Percentiles rank a stretch among this genome's conserved stretches.
Conservation (phyloP, 1,284 basidiomycete species). For the Porogramme epimiltina region DNA sequence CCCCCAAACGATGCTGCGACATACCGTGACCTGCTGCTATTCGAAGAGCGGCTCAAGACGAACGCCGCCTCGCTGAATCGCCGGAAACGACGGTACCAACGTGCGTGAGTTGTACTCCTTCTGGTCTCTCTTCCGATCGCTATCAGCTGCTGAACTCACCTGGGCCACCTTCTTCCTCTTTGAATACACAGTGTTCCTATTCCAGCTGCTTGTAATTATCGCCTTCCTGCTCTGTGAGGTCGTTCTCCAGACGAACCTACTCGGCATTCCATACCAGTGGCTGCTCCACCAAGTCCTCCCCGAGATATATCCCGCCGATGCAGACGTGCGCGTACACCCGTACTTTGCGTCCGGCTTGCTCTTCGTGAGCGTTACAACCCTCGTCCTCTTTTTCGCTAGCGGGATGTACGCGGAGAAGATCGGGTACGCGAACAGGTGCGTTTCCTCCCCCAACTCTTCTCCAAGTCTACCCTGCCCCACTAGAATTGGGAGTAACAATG, state of each 20-base stretch:
- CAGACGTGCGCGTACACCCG: slow-evolving; percentile 54
- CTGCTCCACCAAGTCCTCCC: slow-evolving; percentile 52
- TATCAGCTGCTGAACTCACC: slow-evolving; percentile 6
- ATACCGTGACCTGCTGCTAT: slow-evolving; percentile 88
- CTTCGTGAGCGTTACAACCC: slow-evolving; percentile 86
- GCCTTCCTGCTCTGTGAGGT: slow-evolving; percentile 75
- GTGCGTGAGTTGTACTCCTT: slow-evolving; percentile 49
- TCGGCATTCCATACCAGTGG: slow-evolving; percentile 64
- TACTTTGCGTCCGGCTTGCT: slow-evolving; percentile 78
- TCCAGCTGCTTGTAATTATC: slow-evolving; percentile 70
- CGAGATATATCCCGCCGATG: slow-evolving; percentile 46
- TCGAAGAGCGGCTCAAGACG: slow-evolving; percentile 95
- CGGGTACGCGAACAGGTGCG: slow-evolving; percentile 87
- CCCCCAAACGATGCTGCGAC: slow-evolving; percentile 75
- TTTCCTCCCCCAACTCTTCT: slow-evolving; percentile 5
- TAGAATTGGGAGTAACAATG: no score
- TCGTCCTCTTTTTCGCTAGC: slow-evolving; percentile 94
- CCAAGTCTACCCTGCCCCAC: no score
- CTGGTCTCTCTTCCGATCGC: slow-evolving; percentile 4
- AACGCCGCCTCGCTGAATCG: slow-evolving; percentile 83
- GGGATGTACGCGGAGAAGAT: slow-evolving; percentile 98
- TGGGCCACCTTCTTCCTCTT: not conserved
- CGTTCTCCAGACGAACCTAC: slow-evolving; percentile 65
- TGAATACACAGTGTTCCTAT: slow-evolving; percentile 65
- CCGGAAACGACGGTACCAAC: slow-evolving; percentile 85